phyloP scores from a whole-genome alignment of 2,329 filamentous ascomycete species.

The Hypomyces perniciosus region DNA sequence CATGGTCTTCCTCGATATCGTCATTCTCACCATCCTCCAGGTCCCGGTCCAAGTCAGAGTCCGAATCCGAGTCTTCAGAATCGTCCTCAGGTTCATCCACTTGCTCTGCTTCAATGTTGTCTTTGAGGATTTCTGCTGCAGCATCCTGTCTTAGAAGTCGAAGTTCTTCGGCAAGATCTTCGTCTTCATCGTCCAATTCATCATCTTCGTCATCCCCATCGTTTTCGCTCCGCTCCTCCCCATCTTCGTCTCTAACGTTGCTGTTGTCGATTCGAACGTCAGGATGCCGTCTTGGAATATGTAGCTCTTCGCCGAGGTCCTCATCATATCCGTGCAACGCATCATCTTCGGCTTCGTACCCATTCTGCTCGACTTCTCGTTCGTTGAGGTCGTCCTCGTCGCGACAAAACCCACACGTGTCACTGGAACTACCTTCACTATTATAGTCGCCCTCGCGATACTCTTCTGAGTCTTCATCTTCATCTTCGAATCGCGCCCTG shows the following conservation, averaged over 20 bases:
- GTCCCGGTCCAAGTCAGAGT: slow-evolving; percentile 5
- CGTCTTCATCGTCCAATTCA: not conserved
- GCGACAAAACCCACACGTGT: no score
- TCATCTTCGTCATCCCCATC: not conserved
- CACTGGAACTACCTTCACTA: not conserved
- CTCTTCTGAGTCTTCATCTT: not conserved
- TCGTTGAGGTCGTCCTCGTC: not conserved
- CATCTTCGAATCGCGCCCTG: slow-evolving; percentile 22
- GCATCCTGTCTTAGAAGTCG: slow-evolving; percentile 8
- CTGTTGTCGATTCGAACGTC: not conserved
- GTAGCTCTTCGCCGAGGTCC: slow-evolving; percentile 2
- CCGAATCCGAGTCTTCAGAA: slow-evolving; percentile 27
- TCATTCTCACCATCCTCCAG: slow-evolving; percentile 17
- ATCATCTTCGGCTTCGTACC: not conserved
- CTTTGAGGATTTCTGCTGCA: no score
- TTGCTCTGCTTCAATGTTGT: no score
- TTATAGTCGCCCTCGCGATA: not conserved
- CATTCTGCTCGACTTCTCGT: not conserved
- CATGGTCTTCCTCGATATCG: slow-evolving; percentile 12
- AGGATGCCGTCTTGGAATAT: not conserved
- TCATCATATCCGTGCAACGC: slow-evolving; percentile 5
- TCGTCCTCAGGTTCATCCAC: slow-evolving; percentile 25
- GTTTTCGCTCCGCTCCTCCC: not conserved
- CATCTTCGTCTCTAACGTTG: not conserved
- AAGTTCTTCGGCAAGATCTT: not conserved